These are phyloP conservation scores for Wickerhamiella lipophila DNA, from an alignment of 805 yeast species.

Conservation along the genomic window DNA sequence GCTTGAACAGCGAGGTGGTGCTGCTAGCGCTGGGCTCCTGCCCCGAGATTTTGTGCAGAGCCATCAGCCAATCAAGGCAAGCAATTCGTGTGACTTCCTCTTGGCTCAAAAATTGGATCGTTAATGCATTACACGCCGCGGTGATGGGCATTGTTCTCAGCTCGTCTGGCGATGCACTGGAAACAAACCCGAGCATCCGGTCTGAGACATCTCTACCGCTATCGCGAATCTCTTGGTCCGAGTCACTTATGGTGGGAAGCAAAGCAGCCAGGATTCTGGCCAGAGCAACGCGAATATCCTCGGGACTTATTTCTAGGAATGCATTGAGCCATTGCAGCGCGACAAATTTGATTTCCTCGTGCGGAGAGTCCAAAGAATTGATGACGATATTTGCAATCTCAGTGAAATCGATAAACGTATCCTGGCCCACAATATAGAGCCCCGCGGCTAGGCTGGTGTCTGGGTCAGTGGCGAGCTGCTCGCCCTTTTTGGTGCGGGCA, in stretches of 20 bases:
- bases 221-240: constrained; percentile 37
- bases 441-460: constrained; percentile 24
- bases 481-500: constrained; percentile 29
- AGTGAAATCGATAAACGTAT: constrained; percentile 65
- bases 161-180: constrained; percentile 26
- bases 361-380: constrained; percentile 64
- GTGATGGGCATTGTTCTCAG: constrained; percentile 35
- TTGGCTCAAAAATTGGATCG: constrained; percentile 57
- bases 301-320: constrained; percentile 59
- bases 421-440: constrained; percentile 62
- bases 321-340: constrained; percentile 74
- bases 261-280: constrained; percentile 64
- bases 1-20: constrained; percentile 63
- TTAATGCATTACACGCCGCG: constrained; percentile 56
- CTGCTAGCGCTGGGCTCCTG: constrained; percentile 41
- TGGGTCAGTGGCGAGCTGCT: constrained; percentile 1
- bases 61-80: constrained; percentile 77
- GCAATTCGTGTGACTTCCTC: constrained; percentile 74
- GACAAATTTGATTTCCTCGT: constrained; percentile 62
- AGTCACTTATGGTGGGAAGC: constrained; percentile 48
- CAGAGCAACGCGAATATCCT: constrained; percentile 56
- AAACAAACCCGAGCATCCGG: constrained; percentile 42
- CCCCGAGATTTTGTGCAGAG: constrained; percentile 52
- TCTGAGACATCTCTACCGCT: constrained; percentile 46
- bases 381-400: constrained; percentile 69